Conservation (phyloP, 2,329 filamentous ascomycete genomes). For the Oidium heveae region DNA sequence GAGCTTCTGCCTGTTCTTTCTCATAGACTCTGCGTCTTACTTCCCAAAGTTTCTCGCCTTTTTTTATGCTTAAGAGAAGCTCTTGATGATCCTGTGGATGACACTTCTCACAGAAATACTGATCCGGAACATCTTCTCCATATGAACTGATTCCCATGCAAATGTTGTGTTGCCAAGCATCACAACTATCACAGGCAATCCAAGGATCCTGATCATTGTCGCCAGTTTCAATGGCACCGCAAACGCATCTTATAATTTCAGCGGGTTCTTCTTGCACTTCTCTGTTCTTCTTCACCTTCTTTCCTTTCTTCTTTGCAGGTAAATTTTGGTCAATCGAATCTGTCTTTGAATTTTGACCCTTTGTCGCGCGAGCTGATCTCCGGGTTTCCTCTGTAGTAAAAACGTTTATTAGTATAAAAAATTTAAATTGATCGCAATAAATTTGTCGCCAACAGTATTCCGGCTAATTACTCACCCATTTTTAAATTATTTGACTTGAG, state of each 20-base stretch:
- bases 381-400: constrained; percentile 45
- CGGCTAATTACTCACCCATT: constrained; percentile 30
- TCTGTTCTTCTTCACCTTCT: constrained; percentile 25
- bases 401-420: constrained; percentile 6
- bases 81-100: constrained; percentile 47
- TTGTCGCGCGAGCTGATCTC: constrained; percentile 85
- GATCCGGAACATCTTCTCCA: constrained; percentile 46
- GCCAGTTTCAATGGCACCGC: constrained; percentile 63
- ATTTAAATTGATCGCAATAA: neutral
- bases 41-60: constrained; percentile 75
- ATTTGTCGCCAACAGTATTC: constrained; percentile 1
- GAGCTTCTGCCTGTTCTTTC: constrained; percentile 29
- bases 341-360: constrained; percentile 78
- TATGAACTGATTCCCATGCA: constrained; percentile 72
- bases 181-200: constrained; percentile 86
- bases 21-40: constrained; percentile 32
- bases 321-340: constrained; percentile 31
- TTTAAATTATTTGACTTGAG: constrained; percentile 4
- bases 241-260: constrained; percentile 68
- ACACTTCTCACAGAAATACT: constrained; percentile 87
- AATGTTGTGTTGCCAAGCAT: constrained; percentile 91
- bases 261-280: constrained; percentile 21
- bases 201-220: constrained; percentile 73
- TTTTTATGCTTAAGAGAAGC: constrained; percentile 50
- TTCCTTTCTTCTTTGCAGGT: constrained; percentile 20